Conservation (phyloP, 2,329 filamentous ascomycete genomes). For the Trichoderma sp. region DNA sequence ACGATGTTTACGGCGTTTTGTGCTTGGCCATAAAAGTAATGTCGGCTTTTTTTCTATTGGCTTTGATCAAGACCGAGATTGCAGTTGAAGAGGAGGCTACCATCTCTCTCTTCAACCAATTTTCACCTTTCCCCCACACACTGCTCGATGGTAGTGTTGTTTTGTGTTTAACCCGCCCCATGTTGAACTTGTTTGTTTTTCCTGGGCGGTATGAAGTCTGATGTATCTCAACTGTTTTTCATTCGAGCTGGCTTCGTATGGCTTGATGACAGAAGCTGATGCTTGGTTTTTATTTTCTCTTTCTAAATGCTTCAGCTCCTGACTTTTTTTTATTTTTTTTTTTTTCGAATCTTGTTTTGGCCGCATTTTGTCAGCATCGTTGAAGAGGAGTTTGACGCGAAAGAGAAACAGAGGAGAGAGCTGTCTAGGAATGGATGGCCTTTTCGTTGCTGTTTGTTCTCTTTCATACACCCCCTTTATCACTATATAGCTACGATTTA, state of each 20-base stretch:
- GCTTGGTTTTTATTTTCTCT: background rate
- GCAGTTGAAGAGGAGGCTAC: background rate
- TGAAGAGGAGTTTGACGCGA: background rate
- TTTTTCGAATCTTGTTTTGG: background rate
- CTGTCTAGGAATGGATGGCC: background rate
- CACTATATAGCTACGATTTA: slow-evolving; percentile 3
- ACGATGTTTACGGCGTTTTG: slow-evolving; percentile 11
- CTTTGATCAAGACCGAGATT: background rate
- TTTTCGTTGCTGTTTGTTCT: background rate
- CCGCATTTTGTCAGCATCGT: background rate
- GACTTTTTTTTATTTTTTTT: background rate
- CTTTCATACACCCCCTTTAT: background rate
- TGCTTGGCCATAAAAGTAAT: slow-evolving; percentile 18
- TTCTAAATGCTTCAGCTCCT: background rate
- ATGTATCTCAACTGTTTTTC: slow-evolving; percentile 7
- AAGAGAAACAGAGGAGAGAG: background rate
- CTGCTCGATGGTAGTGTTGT: background rate
- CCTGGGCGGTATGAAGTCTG: background rate
- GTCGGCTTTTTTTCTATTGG: background rate
- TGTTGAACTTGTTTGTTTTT: background rate
- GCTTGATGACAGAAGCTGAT: slow-evolving; percentile 2
- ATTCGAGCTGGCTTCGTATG: background rate
- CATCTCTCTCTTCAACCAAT: background rate
- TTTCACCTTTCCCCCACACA: background rate
- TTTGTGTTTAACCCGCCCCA: background rate